Evolutionary conservation across 2,329 filamentous ascomycete species (phyloP).

Genomic region (Furcasterigmium sp.): DNA sequence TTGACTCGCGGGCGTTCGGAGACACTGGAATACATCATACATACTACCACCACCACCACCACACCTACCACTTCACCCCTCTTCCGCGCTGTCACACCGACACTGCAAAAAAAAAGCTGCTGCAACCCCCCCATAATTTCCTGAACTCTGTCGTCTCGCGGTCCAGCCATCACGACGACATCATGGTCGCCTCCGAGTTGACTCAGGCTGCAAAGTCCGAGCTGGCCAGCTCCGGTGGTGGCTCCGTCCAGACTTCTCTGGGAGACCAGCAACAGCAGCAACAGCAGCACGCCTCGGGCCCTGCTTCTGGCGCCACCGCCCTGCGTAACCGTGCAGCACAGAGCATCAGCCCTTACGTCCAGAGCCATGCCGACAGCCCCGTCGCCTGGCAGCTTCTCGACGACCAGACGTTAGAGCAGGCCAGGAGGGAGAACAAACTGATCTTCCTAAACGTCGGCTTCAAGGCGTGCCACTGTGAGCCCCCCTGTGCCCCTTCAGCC

Average conservation of each 20-base stretch:
- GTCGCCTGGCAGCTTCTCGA: slow-evolving; percentile 92
- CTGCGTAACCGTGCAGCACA: slow-evolving; percentile 28
- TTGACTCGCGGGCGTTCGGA: not conserved
- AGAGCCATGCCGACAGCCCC: slow-evolving; percentile 70
- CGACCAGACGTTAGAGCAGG: slow-evolving; percentile 68
- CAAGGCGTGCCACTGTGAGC: slow-evolving; percentile 87
- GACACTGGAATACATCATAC: not conserved
- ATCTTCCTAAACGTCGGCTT: slow-evolving; percentile 95
- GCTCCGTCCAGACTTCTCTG: no score
- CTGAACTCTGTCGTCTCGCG: not conserved
- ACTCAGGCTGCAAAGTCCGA: slow-evolving; percentile 11
- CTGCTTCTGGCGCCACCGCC: slow-evolving; percentile 13
- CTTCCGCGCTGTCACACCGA: not conserved
- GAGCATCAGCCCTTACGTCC: slow-evolving; percentile 52
- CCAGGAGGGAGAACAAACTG: slow-evolving; percentile 76
- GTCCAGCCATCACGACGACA: not conserved
- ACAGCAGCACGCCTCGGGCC: slow-evolving; percentile 10
- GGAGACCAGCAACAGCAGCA: slow-evolving; percentile 26
- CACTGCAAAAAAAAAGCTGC: not conserved
- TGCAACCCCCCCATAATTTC: not conserved
- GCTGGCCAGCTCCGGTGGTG: slow-evolving; percentile 1
- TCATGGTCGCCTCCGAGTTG: slow-evolving; percentile 32
- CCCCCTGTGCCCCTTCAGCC: not conserved
- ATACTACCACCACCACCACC: slow-evolving; percentile 3
- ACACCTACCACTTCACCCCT: not conserved